A percentile compares a stretch with the other conserved stretches of the same genome.
phyloP scores from a whole-genome alignment of 176 grass and related monocot genomes.

The Luzula sylvatica region DNA sequence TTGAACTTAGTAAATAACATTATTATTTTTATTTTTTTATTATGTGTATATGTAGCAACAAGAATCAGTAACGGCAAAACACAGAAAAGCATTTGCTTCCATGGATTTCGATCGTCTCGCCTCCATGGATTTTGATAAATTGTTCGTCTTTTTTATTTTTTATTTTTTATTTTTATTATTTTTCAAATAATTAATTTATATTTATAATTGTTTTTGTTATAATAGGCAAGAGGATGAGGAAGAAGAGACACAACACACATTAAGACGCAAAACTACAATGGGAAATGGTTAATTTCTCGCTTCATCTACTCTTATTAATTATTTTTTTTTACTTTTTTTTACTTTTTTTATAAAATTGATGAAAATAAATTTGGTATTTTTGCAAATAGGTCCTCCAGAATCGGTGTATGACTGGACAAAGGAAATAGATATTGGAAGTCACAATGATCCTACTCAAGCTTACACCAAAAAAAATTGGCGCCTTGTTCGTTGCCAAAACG shows the following conservation, averaged over 20 bases:
- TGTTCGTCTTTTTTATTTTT: constrained; percentile 35
- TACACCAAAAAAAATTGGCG: constrained; percentile 84
- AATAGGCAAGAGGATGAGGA: constrained; percentile 72
- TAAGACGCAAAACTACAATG: constrained; percentile 52
- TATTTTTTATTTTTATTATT: constrained; percentile 15
- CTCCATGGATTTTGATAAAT: constrained; percentile 51
- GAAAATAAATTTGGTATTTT: constrained; percentile 8
- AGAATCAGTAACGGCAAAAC: constrained; percentile 40
- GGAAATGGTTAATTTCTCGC: constrained; percentile 46
- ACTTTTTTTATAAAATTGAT: neutral
- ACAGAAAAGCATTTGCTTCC: constrained; percentile 59
- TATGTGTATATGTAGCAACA: constrained; percentile 56
- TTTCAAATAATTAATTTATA: neutral
- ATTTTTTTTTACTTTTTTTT: constrained; percentile 13
- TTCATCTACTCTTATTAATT: constrained; percentile 5
- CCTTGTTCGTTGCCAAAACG: constrained; percentile 89
- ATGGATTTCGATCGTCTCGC: constrained; percentile 58
- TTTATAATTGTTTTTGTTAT: neutral
- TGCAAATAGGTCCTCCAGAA: constrained; percentile 71
- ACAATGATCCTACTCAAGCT: constrained; percentile 39
- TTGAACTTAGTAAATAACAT: neutral
- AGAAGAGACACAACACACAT: constrained; percentile 40
- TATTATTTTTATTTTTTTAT: no score
- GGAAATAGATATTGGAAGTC: constrained; percentile 61
- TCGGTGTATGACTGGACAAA: constrained; percentile 78